Evolutionary conservation across 805 yeast species (phyloP), one percentile per base, ranked within the genome.

Genomic region (Scheffersomyces amazonensis): DNA sequence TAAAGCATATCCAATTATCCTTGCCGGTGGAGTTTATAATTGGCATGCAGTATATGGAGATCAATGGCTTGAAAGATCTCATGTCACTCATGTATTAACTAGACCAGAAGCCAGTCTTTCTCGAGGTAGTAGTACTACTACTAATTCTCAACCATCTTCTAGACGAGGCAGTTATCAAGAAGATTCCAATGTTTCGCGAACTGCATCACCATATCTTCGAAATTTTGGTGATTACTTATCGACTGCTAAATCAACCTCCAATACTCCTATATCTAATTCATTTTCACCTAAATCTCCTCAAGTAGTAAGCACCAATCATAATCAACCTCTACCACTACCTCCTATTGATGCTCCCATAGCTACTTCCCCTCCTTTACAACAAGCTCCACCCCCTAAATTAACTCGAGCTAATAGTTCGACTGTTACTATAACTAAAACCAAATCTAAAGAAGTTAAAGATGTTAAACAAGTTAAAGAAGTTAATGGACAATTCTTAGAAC

Each of bases 41-140:
- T 69, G 73, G 73, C 54, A 48, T 41, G 44, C 52, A 10, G 19
- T 39, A 8, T 61, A 42, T 44, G 73, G 73, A 2, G 62, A 58
- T 16, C 31, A 41, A 1, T 50, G 51, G 12, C 45, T 55, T 5
- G 32, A 43, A 13, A 48, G 51, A 38, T 44, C 53, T 3, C 35
- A 31, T 6, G 30, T 24, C n/a, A 22, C 42, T 3, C 39, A 42
- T 1, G 34, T 46, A 16, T 40, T 54, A 15, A 27, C 17, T 15
- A 16, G 30, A 5, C 30, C 30, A 4, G 30, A 27, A 15, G 30
- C 30, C 5, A 27, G 30, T 27, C 30, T 27, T 27, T 27, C 30
- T 5, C 7, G 12, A 13, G 30, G 30, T 27, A 13, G 27, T 10
- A 24, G 13, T 12, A 10, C 27, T 24, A 24, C 13, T 5, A n/a